phyloP scores from a whole-genome alignment of 2,329 filamentous ascomycete genomes.

The Colletotrichum endophyticum region DNA sequence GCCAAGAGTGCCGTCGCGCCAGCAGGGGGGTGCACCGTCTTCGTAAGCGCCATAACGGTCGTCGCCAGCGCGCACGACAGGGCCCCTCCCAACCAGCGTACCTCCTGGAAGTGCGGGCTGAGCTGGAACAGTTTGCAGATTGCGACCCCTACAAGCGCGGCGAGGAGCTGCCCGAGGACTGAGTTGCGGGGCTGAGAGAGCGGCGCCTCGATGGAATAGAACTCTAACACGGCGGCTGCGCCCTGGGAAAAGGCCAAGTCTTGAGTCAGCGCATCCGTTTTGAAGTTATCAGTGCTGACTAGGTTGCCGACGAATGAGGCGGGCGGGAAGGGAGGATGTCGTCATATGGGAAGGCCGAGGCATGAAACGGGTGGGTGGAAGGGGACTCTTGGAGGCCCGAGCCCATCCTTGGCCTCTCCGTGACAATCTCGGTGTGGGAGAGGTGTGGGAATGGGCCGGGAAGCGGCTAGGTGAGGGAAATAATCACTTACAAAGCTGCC shows the following conservation, averaged over 20 bases:
- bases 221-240: slow-evolving; percentile 77
- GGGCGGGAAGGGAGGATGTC: neutral
- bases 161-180: slow-evolving; percentile 69
- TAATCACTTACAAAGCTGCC: slow-evolving; percentile 68
- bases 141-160: slow-evolving; percentile 63
- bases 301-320: neutral
- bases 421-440: slow-evolving; percentile 5
- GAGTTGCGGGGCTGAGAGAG: slow-evolving; percentile 76
- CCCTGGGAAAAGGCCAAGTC: slow-evolving; percentile 50
- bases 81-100: slow-evolving; percentile 70
- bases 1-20: slow-evolving; percentile 76
- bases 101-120: slow-evolving; percentile 45
- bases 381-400: neutral
- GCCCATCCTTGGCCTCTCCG: neutral
- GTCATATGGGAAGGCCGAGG: slow-evolving; percentile 4
- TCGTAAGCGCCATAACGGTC: slow-evolving; percentile 70
- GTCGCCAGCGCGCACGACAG: slow-evolving; percentile 69
- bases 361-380: neutral
- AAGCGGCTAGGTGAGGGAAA: neutral
- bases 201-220: slow-evolving; percentile 73
- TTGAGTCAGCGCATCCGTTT: neutral
- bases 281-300: neutral
- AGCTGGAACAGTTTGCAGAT: slow-evolving; percentile 71
- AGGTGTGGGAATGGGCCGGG: neutral
- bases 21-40: slow-evolving; percentile 75